These are phyloP conservation scores for Petunia axillaris DNA, from an alignment of 257 asterid species.

Conservation along the genomic window DNA sequence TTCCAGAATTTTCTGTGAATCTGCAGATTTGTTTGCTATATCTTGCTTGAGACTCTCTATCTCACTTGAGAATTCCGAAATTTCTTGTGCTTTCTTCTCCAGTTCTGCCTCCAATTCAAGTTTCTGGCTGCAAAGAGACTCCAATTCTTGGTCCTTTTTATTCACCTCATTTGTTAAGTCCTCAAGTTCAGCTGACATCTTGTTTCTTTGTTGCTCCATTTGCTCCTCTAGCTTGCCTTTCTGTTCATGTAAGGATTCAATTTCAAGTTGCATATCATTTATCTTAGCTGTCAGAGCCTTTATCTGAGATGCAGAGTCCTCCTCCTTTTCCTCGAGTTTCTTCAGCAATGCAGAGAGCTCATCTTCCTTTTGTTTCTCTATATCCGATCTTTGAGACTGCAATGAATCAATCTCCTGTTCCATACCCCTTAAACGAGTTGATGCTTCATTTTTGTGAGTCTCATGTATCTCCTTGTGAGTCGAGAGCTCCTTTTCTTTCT, in stretches of 20 bases:
- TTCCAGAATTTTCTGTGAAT: conserved; percentile 38
- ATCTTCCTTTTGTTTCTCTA: conserved; percentile 63
- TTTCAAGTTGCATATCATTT: conserved; percentile 51
- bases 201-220: conserved; percentile 44
- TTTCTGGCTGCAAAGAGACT: conserved; percentile 48
- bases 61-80: conserved; percentile 45
- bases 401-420: conserved; percentile 66
- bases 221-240: conserved; percentile 60
- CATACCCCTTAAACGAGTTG: conserved; percentile 61
- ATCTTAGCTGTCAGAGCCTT: conserved; percentile 51
- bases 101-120: conserved; percentile 50
- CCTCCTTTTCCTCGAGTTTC: conserved; percentile 64
- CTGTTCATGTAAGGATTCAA: conserved; percentile 49
- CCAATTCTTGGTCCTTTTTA: conserved; percentile 55
- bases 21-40: conserved; percentile 46
- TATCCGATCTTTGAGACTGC: conserved; percentile 56
- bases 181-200: conserved; percentile 50
- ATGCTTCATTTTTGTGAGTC: conserved; percentile 65
- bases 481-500: conserved; percentile 66
- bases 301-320: conserved; percentile 48
- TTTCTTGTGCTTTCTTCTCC: conserved; percentile 55
- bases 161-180: conserved; percentile 46
- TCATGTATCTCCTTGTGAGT: conserved; percentile 69
- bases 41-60: conserved; percentile 57
- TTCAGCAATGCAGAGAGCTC: conserved; percentile 59